Evolutionary conservation across 139 green algal species (phyloP), one percentile per base, ranked within the genome.

Genomic region (Trebouxia sp.): DNA sequence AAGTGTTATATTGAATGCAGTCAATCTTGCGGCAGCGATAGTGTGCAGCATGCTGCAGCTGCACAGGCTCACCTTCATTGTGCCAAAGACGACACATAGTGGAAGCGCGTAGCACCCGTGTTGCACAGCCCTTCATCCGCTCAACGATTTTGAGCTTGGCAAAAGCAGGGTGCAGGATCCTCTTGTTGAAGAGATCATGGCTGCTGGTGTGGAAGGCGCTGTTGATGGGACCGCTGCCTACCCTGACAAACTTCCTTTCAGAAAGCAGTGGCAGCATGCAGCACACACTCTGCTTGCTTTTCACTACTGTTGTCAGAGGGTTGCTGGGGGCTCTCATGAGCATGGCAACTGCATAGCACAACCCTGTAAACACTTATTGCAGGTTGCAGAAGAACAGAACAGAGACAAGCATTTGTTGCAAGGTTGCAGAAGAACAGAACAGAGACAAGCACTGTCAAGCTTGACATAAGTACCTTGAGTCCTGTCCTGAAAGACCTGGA

Each of bases 81-180:
- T 69, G 58, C 58, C 58, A 69, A 28, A 69, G 30, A 30, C 30
- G 58, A 30, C 58, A 69, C 58, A 69, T 69, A 39, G 58, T 42
- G 58, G 58, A 69, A 5, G 58, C 58, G 26, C 30, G 58, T 12
- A 69, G 30, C 58, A 69, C 30, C 28, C 58, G 6, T 8, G 58
- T 69, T 41, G 58, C 58, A 69, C 58, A 69, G 30, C 58, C 58
- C 30, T 69, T 69, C 58, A 69, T 43, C 20, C 58, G 28, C 30
- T 69, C 6, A 1, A 41, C 30, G 8, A 69, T 69, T 12, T 30
- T 30, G 22, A 69, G 28, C 58, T 24, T 42, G 10, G 0, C 30
- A 39, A 69, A 69, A 0, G 58, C 58, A 41, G 58, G 58, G 58
- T 42, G 58, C 58, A 69, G 30, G 30, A 69, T 69, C 58, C 41